Conservation (phyloP, 495 filamentous ascomycete species). For the Chaetomium fimeti region DNA sequence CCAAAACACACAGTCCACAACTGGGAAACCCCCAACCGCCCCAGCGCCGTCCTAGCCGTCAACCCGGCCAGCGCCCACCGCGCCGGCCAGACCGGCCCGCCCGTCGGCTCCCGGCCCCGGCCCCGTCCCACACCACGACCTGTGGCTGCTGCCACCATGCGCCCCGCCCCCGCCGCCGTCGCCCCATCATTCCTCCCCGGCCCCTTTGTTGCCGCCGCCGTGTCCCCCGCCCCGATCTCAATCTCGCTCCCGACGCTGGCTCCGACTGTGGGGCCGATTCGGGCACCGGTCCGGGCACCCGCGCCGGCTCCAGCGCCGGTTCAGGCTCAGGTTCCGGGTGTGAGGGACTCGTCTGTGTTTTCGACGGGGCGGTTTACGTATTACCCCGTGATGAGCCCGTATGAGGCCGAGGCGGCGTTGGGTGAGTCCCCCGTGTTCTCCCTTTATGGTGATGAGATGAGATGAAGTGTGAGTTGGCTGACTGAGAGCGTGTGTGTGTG, state of each 20-base stretch:
- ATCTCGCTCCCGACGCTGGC: no score
- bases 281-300: not conserved
- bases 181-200: no score
- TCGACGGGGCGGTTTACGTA: conserved; percentile 15
- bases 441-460: not conserved
- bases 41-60: not conserved
- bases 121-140: no score
- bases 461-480: not conserved
- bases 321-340: not conserved
- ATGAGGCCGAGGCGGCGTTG: conserved; percentile 24
- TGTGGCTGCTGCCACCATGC: not conserved
- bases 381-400: conserved; percentile 26
- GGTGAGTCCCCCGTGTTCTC: not conserved
- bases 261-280: no score
- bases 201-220: no score
- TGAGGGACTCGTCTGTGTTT: not conserved
- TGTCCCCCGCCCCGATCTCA: no score
- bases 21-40: conserved; percentile 22
- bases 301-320: no score
- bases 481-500: not conserved
- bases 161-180: not conserved
- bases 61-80: conserved; percentile 4
- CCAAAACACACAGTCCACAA: conserved; percentile 9
- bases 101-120: conserved; percentile 19
- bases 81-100: conserved; percentile 16